phyloP scores from a whole-genome alignment of 768 basidiomycete genomes.

The Tylopilus sp. region DNA sequence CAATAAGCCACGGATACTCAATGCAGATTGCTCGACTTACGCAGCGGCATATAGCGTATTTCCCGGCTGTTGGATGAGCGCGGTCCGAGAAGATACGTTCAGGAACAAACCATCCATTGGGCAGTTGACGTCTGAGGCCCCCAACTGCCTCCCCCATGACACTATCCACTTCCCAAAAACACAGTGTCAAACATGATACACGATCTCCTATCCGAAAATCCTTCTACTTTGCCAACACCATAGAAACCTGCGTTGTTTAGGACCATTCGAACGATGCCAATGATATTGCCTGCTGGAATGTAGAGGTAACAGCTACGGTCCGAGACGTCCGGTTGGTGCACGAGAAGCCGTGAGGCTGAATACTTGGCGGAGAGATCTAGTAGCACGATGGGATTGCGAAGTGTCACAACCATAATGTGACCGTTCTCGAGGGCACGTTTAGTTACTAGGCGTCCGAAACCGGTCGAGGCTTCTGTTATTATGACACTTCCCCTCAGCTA shows the following conservation, averaged over 20 bases:
- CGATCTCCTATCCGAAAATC: slow-evolving; percentile 77
- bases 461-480: slow-evolving; percentile 43
- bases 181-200: slow-evolving; percentile 49
- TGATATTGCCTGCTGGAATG: slow-evolving; percentile 36
- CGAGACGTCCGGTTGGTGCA: slow-evolving; percentile 42
- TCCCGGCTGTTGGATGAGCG: slow-evolving; percentile 18
- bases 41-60: slow-evolving; percentile 24
- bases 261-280: slow-evolving; percentile 36
- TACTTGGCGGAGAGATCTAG: slow-evolving; percentile 30
- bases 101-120: slow-evolving; percentile 34
- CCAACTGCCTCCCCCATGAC: slow-evolving; percentile 32
- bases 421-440: slow-evolving; percentile 36
- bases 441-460: slow-evolving; percentile 36
- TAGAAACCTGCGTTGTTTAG: slow-evolving; percentile 41
- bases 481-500: no score
- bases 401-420: slow-evolving; percentile 42
- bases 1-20: not conserved
- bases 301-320: slow-evolving; percentile 30
- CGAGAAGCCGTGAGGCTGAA: slow-evolving; percentile 32
- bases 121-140: slow-evolving; percentile 36
- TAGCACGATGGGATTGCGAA: slow-evolving; percentile 38
- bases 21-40: slow-evolving; percentile 16
- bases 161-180: slow-evolving; percentile 31
- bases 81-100: slow-evolving; percentile 32
- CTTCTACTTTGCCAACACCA: slow-evolving; percentile 57